These are phyloP conservation scores for Phytophthora litchii DNA, from an alignment of 352 stramenopile species.

Conservation along the genomic window DNA sequence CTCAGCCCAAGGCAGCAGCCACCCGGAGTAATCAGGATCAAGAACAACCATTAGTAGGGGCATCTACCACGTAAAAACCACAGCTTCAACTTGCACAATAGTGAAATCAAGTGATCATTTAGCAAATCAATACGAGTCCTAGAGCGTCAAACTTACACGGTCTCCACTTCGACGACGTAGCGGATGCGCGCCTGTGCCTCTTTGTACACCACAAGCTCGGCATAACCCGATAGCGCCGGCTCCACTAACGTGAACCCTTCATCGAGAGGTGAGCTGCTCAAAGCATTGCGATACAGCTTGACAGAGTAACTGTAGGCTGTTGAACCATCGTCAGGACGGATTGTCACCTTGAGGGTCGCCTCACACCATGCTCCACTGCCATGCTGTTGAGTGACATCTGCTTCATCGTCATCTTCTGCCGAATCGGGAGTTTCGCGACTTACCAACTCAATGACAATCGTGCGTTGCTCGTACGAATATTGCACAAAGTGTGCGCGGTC, in stretches of 20 bases:
- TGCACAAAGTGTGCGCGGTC: slow-evolving; percentile 45
- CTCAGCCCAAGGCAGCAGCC: slow-evolving; percentile 1
- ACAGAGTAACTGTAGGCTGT: slow-evolving; percentile 39
- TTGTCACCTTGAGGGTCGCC: slow-evolving; percentile 33
- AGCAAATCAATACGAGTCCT: not conserved
- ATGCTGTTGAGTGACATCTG: not conserved
- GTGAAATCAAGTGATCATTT: slow-evolving; percentile 10
- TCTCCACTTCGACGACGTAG: slow-evolving; percentile 80
- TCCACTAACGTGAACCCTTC: slow-evolving; percentile 27
- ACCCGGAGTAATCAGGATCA: slow-evolving; percentile 33
- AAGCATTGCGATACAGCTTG: slow-evolving; percentile 64
- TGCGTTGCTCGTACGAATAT: slow-evolving; percentile 30
- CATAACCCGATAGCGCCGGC: slow-evolving; percentile 39
- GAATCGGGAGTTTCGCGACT: slow-evolving; percentile 19
- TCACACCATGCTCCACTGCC: slow-evolving; percentile 33
- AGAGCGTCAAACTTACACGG: slow-evolving; percentile 8
- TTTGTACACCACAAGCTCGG: slow-evolving; percentile 82
- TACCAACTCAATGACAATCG: slow-evolving; percentile 57
- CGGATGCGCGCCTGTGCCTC: slow-evolving; percentile 71
- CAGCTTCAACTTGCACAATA: slow-evolving; percentile 17
- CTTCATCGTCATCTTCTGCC: slow-evolving; percentile 7
- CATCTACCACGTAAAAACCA: slow-evolving; percentile 7
- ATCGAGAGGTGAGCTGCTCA: slow-evolving; percentile 18
- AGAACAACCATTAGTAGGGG: slow-evolving; percentile 19
- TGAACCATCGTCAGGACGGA: slow-evolving; percentile 18